Evolutionary conservation across 345 rosid genomes (phyloP).

Genomic region (Hevea brasiliensis): DNA sequence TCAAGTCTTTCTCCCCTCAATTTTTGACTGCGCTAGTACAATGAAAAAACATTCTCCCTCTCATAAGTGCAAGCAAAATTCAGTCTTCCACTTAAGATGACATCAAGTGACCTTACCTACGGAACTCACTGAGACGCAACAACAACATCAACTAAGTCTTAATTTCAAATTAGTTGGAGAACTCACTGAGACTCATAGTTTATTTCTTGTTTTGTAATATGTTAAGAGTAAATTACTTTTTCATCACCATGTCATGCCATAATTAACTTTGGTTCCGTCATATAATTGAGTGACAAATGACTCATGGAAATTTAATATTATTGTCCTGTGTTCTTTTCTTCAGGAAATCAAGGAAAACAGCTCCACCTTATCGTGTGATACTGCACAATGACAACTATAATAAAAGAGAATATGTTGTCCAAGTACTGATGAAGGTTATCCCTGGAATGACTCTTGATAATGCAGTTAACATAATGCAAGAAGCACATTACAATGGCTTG

Average conservation of each 20-base stretch:
- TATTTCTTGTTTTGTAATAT: neutral
- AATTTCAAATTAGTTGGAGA: no score
- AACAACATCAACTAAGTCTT: no score
- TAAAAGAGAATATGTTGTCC: slow-evolving; percentile 89
- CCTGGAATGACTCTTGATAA: slow-evolving; percentile 93
- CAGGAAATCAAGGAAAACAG: slow-evolving; percentile 79
- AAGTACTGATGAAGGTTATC: slow-evolving; percentile 93
- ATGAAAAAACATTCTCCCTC: neutral
- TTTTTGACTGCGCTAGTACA: neutral
- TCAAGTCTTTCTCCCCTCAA: no score
- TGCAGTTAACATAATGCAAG: slow-evolving; percentile 96
- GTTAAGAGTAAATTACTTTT: no score
- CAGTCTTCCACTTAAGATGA: neutral
- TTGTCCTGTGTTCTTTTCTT: neutral
- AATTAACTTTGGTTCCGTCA: no score
- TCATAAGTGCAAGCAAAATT: neutral
- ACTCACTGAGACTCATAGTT: neutral
- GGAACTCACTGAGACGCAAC: neutral
- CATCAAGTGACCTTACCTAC: neutral
- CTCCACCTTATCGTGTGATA: slow-evolving; percentile 82
- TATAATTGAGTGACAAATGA: neutral
- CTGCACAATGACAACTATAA: slow-evolving; percentile 91
- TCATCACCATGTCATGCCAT: no score
- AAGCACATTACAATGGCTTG: slow-evolving; percentile 85
- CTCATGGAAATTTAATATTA: neutral